Percentiles rank a stretch among this genome's conserved stretches.
These are phyloP conservation scores for Amphichorda felina DNA, from an alignment of 2,329 filamentous ascomycete genomes.

Conservation along the genomic window DNA sequence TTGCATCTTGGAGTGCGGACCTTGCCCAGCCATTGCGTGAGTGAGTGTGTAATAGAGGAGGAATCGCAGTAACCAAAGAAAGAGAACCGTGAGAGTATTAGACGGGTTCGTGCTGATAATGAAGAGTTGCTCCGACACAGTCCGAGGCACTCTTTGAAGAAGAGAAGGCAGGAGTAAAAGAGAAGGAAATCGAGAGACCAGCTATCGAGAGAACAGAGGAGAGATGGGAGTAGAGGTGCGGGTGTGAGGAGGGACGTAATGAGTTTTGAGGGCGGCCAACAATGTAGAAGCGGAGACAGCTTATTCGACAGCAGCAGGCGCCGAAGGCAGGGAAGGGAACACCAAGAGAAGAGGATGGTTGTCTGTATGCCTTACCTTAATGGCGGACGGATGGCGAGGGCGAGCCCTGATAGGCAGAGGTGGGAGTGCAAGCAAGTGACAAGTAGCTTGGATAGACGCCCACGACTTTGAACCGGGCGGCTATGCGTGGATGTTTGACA, in stretches of 20 bases:
- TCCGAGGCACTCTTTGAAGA: conserved; percentile 3
- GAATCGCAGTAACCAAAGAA: no score
- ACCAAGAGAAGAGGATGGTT: no score
- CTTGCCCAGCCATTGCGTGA: conserved; percentile 25
- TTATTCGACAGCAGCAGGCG: conserved; percentile 24
- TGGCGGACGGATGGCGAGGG: conserved; percentile 8
- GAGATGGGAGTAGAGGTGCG: conserved; percentile 14
- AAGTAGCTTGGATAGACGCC: conserved; percentile 2
- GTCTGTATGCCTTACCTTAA: conserved; percentile 16
- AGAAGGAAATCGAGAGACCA: conserved; percentile 36
- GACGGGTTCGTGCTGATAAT: conserved; percentile 1
- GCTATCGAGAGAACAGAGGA: conserved; percentile 34
- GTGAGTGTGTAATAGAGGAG: conserved; percentile 7
- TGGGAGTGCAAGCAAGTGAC: conserved; percentile 1
- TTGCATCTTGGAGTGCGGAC: conserved; percentile 13
- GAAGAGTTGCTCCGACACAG: conserved; percentile 5
- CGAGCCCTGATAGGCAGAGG: conserved; percentile 15
- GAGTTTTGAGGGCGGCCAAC: conserved; percentile 36
- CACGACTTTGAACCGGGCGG: conserved; percentile 3
- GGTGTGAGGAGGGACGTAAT: conserved; percentile 23
- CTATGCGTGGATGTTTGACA: no score
- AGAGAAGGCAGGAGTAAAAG: conserved; percentile 18
- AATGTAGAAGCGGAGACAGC: conserved; percentile 10
- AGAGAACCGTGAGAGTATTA: neutral
- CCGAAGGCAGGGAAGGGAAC: conserved; percentile 13